Conservation (phyloP, 2,329 filamentous ascomycete species). For the Capronia americana region DNA sequence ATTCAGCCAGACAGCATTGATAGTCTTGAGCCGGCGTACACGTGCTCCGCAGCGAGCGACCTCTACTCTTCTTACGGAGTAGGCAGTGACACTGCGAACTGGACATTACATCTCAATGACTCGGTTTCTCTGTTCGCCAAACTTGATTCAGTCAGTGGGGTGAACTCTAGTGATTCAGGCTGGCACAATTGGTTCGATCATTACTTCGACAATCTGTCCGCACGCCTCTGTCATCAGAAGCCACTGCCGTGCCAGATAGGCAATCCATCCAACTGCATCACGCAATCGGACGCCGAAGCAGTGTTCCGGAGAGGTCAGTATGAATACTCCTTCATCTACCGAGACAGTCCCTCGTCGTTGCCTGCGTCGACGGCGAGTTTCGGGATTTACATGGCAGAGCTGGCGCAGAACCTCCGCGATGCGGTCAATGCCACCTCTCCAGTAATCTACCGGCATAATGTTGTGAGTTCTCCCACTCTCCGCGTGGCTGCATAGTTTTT, state of each 20-base stretch:
- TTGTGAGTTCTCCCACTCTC: constrained; percentile 53
- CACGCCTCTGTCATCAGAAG: constrained; percentile 76
- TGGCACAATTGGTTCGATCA: constrained; percentile 76
- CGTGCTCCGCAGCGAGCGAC: constrained; percentile 61
- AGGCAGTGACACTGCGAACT: constrained; percentile 57
- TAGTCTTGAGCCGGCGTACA: constrained; percentile 75
- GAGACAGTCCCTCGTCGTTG: constrained; percentile 68
- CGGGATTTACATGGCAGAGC: constrained; percentile 76
- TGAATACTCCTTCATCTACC: constrained; percentile 81
- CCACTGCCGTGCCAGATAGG: constrained; percentile 71
- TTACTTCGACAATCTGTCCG: constrained; percentile 84
- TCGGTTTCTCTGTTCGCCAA: constrained; percentile 61
- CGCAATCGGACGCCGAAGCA: constrained; percentile 66
- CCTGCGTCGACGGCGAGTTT: constrained; percentile 66
- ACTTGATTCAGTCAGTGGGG: constrained; percentile 73
- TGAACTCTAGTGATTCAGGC: constrained; percentile 56
- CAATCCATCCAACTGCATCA: constrained; percentile 64
- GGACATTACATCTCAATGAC: constrained; percentile 67
- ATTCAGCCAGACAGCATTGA: constrained; percentile 65
- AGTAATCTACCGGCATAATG: constrained; percentile 72
- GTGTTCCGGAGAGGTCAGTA: constrained; percentile 80
- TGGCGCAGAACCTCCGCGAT: constrained; percentile 69
- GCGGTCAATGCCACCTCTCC: constrained; percentile 51
- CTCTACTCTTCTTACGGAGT: constrained; percentile 55
- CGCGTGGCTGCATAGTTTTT: neutral